Evolutionary conservation across 495 filamentous ascomycete genomes (phyloP), one percentile per base, ranked within the genome.

Genomic region (Parathielavia hyrcaniae): DNA sequence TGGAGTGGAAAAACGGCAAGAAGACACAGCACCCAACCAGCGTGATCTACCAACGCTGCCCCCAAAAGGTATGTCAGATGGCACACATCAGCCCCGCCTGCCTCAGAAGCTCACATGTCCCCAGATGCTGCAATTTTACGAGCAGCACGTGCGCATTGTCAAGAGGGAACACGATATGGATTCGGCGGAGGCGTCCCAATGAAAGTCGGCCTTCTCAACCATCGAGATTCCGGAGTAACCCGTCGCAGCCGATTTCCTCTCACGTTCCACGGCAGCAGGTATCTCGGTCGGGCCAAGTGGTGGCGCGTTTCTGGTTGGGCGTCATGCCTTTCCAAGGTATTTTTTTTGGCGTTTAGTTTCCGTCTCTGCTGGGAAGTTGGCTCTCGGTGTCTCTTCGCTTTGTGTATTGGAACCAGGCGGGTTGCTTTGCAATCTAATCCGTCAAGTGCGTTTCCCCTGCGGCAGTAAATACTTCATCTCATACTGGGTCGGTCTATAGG

Each of bases 81-180:
- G 23, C 11, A 14, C 16, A 36, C 11, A 14, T 11, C n/a, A 17
- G 35, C 1, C 11, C 36, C 20, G 26, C 35, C 20, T 22, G 11
- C 41, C 22, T 26, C 23, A 14, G 51, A 38, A 40, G 54, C 52
- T 64, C 1, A 58, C 56, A 26, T 56, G 35, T 12, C 60, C n/a
- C 0, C 46, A 83, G 81, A 84, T 84, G 81, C 67, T 85, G 0
- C 75, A 73, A 51, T 85, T 83, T 52, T 85, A 84, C 61, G 81
- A 85, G 58, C 75, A 73, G 4, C 81, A 84, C 49, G 73, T 85
- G 10, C 63, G 72, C n/a, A 79, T 78, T 40, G 69, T 79, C 41
- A 73, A 71, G 53, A 53, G 58, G n/a, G 65, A 64, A 2, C 22
- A 45, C 5, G 61, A 65, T 4, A n/a, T 22, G 1, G 60, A 67